Evolutionary conservation across 768 basidiomycete genomes (phyloP), one percentile per base, ranked within the genome.

Genomic region (Lactifluus subvellereus): DNA sequence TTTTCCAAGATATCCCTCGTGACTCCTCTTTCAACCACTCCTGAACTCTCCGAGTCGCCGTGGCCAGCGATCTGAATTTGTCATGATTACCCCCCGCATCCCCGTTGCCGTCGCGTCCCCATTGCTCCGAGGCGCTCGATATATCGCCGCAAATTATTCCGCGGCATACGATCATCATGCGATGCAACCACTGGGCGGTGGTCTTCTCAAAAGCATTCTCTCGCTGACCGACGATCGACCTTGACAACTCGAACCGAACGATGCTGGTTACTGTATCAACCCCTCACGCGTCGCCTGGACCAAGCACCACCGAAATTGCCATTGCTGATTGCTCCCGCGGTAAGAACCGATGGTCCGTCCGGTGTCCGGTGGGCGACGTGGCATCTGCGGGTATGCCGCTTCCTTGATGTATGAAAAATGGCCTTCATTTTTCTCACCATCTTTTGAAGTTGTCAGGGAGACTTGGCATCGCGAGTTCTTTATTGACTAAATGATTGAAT

Each of bases 221-320:
- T 57, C 61, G n/a, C 61, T 10, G 16, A 43, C 55, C 62, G 57
- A 63, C 56, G 57, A 59, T 59, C 52, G 51, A 63, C 30, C 35
- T 32, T 5, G 16, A 2, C 40, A 40, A 13, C 40, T 40, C 13
- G 40, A 3, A 40, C 40, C 14, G 14, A 13, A 5, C 40, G 6
- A 5, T 40, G 11, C 14, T 5, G 22, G 47, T 48, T 37, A 22
- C 55, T 18, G 42, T 57, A 35, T 47, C 32, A 30, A 42, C 30
- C 27, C 30, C 27, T 37, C 35, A 37, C 35, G 35, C 40, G 40
- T 42, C 40, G 40, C 14, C 40, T 42, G 4, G 40, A 1, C 11
- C 37, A 27, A 37, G 1, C 40, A 40, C 6, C 11, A 43, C 43
- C 6, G 37, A 37, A 45, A 45, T 45, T 18, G 4, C 40, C 14